These are phyloP conservation scores for Nicotiana knightiana DNA, from an alignment of 257 asterid genomes.

Conservation along the genomic window DNA sequence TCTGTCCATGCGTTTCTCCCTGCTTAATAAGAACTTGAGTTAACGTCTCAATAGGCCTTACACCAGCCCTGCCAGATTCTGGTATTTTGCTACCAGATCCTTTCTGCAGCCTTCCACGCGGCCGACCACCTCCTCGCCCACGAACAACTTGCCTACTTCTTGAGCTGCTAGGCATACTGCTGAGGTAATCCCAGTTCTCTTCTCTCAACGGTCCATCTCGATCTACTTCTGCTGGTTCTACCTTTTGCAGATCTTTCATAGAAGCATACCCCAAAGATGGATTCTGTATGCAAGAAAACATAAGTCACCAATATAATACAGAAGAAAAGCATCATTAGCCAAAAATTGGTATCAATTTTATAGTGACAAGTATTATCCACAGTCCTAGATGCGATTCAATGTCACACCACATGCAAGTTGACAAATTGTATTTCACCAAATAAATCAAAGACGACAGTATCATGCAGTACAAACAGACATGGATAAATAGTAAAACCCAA, in stretches of 20 bases:
- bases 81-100: conserved; percentile 30
- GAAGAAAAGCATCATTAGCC: neutral
- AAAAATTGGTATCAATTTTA: neutral
- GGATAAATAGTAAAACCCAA: neutral
- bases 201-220: conserved; percentile 40
- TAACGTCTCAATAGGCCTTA: conserved; percentile 41
- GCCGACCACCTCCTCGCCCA: conserved; percentile 64
- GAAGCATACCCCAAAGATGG: conserved; percentile 35
- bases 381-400: neutral
- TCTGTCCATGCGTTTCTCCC: conserved; percentile 56
- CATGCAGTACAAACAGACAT: neutral
- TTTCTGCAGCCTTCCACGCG: conserved; percentile 55
- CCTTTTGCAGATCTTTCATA: conserved; percentile 40
- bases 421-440: neutral
- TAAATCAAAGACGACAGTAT: neutral
- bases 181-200: conserved; percentile 41
- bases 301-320: neutral
- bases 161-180: conserved; percentile 43
- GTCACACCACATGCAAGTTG: neutral
- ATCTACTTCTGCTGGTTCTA: conserved; percentile 41
- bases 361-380: neutral
- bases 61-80: conserved; percentile 33
- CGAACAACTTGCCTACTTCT: conserved; percentile 44
- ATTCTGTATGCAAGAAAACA: conserved; percentile 36
- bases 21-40: conserved; percentile 56